These are phyloP conservation scores for Schwanniomyces sp. DNA, from an alignment of 805 yeast species.

Conservation along the genomic window DNA sequence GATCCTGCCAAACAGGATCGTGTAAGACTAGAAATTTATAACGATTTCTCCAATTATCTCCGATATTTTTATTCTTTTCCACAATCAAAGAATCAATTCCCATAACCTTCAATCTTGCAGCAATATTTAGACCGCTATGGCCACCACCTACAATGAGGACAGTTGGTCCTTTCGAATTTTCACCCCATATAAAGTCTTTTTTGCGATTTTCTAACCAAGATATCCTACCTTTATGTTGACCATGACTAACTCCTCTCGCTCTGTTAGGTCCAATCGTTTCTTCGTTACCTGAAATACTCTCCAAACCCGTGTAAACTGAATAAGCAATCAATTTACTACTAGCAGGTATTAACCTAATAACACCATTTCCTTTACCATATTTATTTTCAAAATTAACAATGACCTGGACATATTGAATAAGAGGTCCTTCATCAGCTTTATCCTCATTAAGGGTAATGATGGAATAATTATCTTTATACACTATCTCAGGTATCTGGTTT, in stretches of 20 bases:
- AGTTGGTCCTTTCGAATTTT: constrained; percentile 31
- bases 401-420: constrained; percentile 36
- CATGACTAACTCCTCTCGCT: constrained; percentile 38
- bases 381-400: constrained; percentile 26
- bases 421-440: constrained; percentile 17
- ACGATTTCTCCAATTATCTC: constrained; percentile 49
- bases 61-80: constrained; percentile 35
- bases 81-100: constrained; percentile 42
- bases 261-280: constrained; percentile 30
- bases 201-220: constrained; percentile 38
- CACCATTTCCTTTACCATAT: constrained; percentile 33
- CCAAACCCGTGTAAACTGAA: constrained; percentile 32
- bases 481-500: constrained; percentile 25
- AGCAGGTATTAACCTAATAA: constrained; percentile 27
- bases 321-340: constrained; percentile 26
- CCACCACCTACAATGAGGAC: constrained; percentile 50
- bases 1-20: constrained; percentile 46
- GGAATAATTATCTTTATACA: constrained; percentile 26
- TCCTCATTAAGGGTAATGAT: constrained; percentile 26
- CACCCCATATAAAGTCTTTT: constrained; percentile 26
- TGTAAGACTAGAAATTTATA: constrained; percentile 46
- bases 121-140: constrained; percentile 43
- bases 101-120: constrained; percentile 41
- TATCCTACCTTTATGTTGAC: constrained; percentile 34
- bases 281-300: constrained; percentile 28